phyloP scores from a whole-genome alignment of 2,329 filamentous ascomycete species.

The Blastomyces emzantsi region DNA sequence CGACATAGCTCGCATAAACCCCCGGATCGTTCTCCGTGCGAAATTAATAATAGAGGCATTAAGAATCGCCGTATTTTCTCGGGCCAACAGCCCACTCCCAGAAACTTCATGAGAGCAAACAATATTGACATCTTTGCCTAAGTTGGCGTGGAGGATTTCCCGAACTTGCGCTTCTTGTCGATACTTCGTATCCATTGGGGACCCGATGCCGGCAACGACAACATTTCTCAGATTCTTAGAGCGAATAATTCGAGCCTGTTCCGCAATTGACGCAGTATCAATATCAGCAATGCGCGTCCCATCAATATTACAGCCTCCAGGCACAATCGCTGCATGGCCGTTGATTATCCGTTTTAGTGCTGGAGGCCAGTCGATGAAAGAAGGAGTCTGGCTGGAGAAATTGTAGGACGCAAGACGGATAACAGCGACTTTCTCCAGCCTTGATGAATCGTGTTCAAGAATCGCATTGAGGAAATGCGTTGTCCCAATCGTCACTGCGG shows the following conservation, averaged over 20 bases:
- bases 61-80: conserved; percentile 57
- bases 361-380: conserved; percentile 41
- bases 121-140: conserved; percentile 10
- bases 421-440: conserved; percentile 40
- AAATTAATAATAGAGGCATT: conserved; percentile 55
- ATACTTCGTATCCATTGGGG: conserved; percentile 13
- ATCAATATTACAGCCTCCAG: conserved; percentile 12
- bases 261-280: conserved; percentile 3
- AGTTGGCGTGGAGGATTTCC: conserved; percentile 6
- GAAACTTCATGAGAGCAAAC: conserved; percentile 9
- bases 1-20: conserved; percentile 46
- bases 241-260: conserved; percentile 7
- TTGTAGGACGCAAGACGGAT: conserved; percentile 28
- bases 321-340: conserved; percentile 10
- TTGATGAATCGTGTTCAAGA: conserved; percentile 38
- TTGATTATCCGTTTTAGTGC: conserved; percentile 22
- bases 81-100: conserved; percentile 42
- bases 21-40: conserved; percentile 48
- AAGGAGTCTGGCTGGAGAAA: conserved; percentile 28
- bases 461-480: conserved; percentile 44
- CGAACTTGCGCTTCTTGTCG: conserved; percentile 10
- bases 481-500: conserved; percentile 44
- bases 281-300: conserved; percentile 8
- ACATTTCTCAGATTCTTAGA: conserved; percentile 10
- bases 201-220: conserved; percentile 11